Conservation (phyloP, 148 eudicot genomes). For the Vaccinium myrtillus region DNA sequence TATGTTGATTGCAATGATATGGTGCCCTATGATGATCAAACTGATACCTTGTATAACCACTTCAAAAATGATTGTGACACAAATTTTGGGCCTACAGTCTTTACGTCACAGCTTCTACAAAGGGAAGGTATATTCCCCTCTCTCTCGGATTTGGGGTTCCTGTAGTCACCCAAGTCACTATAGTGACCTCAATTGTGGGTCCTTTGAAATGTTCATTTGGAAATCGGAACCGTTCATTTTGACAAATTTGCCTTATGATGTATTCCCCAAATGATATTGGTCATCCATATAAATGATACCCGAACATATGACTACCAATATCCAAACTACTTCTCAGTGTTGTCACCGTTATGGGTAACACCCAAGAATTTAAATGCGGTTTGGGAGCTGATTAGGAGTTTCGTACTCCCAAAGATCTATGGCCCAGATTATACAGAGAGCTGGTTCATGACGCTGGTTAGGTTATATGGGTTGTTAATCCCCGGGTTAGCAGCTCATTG, state of each 20-base stretch:
- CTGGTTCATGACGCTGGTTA: slow-evolving; percentile 28
- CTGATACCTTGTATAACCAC: slow-evolving; percentile 55
- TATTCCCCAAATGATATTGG: too few relatives aligned
- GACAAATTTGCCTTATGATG: too few relatives aligned
- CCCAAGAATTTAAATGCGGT: slow-evolving; percentile 53
- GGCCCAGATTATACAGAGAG: slow-evolving; percentile 61
- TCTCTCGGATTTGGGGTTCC: too few relatives aligned
- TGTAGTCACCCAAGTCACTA: too few relatives aligned
- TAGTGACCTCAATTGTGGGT: too few relatives aligned
- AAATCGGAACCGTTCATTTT: too few relatives aligned
- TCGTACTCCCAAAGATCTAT: slow-evolving; percentile 35
- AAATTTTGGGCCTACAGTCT: slow-evolving; percentile 66
- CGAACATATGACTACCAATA: too few relatives aligned
- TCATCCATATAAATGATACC: too few relatives aligned
- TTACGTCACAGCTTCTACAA: slow-evolving; percentile 51
- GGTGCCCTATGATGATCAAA: slow-evolving; percentile 69
- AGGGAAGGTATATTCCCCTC: slow-evolving; percentile 40
- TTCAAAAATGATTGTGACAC: too few relatives aligned
- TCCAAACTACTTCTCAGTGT: slow-evolving; percentile 47
- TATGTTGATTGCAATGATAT: slow-evolving; percentile 74
- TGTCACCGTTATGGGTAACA: slow-evolving; percentile 47
- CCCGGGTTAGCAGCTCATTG: slow-evolving; percentile 73
- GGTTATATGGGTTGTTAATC: slow-evolving; percentile 47
- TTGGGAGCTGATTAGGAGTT: slow-evolving; percentile 75
- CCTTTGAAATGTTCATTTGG: too few relatives aligned